Evolutionary conservation across 2,329 filamentous ascomycete species (phyloP).

Genomic region (Sclerotinia subarctica): DNA sequence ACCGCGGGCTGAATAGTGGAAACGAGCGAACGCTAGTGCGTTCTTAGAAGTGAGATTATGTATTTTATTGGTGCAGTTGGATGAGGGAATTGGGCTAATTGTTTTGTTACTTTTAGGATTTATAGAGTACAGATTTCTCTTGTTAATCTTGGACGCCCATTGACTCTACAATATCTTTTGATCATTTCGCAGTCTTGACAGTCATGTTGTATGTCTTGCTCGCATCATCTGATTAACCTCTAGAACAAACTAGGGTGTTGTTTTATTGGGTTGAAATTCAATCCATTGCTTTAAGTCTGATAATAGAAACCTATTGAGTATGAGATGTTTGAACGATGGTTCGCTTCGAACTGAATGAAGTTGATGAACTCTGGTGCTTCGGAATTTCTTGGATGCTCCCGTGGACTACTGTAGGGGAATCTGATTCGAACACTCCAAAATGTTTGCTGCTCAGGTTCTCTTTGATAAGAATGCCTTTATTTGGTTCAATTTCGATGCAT

Average conservation of each 20-base stretch:
- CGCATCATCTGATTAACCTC: not conserved
- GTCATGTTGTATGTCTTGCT: not conserved
- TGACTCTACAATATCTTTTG: not conserved
- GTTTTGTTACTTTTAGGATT: not conserved
- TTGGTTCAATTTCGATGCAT: not conserved
- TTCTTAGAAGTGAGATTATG: too few species aligned
- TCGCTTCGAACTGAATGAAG: not conserved
- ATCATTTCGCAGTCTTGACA: fast-evolving
- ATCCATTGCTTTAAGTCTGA: not conserved
- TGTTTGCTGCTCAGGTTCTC: not conserved
- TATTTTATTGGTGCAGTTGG: too few species aligned
- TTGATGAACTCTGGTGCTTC: not conserved
- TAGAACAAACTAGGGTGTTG: not conserved
- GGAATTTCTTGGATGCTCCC: not conserved
- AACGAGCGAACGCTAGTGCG: too few species aligned
- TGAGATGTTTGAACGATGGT: not conserved
- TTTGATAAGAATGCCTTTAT: not conserved
- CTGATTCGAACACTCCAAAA: not conserved
- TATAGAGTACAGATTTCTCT: not conserved
- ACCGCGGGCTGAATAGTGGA: too few species aligned
- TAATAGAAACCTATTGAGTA: not conserved
- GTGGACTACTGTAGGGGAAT: not conserved
- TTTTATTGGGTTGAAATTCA: not conserved
- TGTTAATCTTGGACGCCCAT: not conserved
- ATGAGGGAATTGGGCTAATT: too few species aligned